Conservation (phyloP, 169 alveolate species). For the Eimeria acervulina region DNA sequence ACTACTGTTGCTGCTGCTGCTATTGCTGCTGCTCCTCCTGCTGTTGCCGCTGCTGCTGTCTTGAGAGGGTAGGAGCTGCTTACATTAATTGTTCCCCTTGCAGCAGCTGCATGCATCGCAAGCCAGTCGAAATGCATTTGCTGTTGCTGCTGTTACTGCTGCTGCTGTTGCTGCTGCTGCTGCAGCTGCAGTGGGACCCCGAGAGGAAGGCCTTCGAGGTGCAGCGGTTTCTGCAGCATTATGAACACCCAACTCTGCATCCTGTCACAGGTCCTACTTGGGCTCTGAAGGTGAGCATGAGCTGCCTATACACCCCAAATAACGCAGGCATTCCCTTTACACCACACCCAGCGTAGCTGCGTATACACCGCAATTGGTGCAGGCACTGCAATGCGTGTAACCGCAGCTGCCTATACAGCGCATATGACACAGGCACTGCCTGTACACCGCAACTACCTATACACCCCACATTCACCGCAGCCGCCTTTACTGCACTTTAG, state of each 20-base stretch:
- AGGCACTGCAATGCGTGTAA: too few relatives aligned
- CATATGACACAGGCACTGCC: not conserved
- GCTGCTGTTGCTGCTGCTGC: conserved; percentile 20
- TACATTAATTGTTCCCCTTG: conserved; percentile 88
- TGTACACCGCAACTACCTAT: too few relatives aligned
- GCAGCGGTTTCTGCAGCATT: conserved; percentile 77
- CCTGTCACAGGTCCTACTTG: conserved; percentile 78
- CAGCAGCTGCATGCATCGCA: conserved; percentile 80
- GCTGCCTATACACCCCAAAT: not conserved
- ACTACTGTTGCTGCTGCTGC: conserved; percentile 10
- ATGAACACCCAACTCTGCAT: conserved; percentile 73
- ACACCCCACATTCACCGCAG: not conserved
- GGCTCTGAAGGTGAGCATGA: conserved; percentile 76
- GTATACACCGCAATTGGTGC: not conserved
- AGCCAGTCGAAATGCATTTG: not conserved
- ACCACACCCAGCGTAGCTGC: not conserved
- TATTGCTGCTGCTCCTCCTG: conserved; percentile 80
- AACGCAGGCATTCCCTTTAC: too few relatives aligned
- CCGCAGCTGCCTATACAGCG: not conserved
- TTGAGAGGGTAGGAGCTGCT: too few relatives aligned
- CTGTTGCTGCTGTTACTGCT: conserved; percentile 13
- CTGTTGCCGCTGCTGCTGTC: too few relatives aligned
- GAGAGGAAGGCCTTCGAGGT: conserved; percentile 75
- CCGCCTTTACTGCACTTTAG: not conserved
- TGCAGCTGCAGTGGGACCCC: conserved; percentile 22